Evolutionary conservation across 2,329 filamentous ascomycete genomes (phyloP), one percentile per base, ranked within the genome.

Genomic region (Sodiomyces alkalinus): DNA sequence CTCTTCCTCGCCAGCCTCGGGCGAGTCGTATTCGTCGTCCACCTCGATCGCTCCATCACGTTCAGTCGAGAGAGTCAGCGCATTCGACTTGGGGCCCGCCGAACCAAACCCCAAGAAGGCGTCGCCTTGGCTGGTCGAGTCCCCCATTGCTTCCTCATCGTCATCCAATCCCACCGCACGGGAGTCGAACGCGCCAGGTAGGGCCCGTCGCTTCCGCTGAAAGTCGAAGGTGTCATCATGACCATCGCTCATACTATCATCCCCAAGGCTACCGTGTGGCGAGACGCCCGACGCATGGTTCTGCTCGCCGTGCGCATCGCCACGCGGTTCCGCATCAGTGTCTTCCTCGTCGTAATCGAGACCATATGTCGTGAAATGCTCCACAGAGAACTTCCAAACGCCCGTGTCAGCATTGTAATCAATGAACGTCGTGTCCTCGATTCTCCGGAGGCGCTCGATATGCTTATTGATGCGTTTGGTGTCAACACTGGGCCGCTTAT

Each of bases 331-430:
- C 35, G 63, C 60, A 41, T 71, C 71, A 6, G 62, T 62, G 26
- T 76, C 64, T 28, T 80, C 76, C 17, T 82, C 77, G 24, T 85
- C 80, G 22, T 80, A 82, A 38, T 87, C 79, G 30, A 96, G 64
- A 22, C 80, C 86, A 47, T 98, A 98, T 2, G 85, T 93, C 2
- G 87, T 96, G 51, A 92, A 98, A 52, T 98, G 90, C 44, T 87
- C 75, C n/a, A 98, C 90, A 7, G 64, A 74, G 58, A 98, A 98
- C 10, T 71, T 70, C 92, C 92, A 98, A 26, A 80, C 68, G 29
- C 87, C 90, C 29, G 74, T 85, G 2, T 81, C 64, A 32, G 64
- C 61, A 38, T 92, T 69, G 51, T 94, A 98, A 42, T 66, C 64
- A 41, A 86, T 63, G 43, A 93, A 96, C 4, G 73, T 72, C 0